A percentile compares a stretch with the other conserved stretches of the same genome.
phyloP scores from a whole-genome alignment of 768 basidiomycete species.

The Leccinellum rugosiceps region DNA sequence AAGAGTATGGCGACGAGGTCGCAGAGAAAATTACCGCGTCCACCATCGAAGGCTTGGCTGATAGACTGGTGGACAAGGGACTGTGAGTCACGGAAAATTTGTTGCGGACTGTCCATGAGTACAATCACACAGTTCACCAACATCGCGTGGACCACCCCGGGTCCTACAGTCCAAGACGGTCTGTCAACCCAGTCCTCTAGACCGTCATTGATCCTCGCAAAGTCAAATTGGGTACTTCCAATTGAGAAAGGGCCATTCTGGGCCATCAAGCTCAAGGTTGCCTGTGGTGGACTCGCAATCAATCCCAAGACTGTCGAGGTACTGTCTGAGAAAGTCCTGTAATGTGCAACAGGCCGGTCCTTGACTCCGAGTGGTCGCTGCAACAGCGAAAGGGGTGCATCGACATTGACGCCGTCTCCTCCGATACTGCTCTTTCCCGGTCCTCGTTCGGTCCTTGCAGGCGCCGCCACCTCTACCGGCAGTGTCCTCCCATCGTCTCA shows the following conservation, averaged over 20 bases:
- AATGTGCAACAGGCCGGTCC: constrained; percentile 59
- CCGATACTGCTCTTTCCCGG: neutral
- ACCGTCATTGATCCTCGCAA: constrained; percentile 41
- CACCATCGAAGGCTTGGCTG: constrained; percentile 48
- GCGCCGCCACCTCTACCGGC: constrained; percentile 1
- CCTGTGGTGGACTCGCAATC: constrained; percentile 64
- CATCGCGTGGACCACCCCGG: constrained; percentile 35
- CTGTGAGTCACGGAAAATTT: constrained; percentile 42
- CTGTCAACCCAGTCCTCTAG: constrained; percentile 47
- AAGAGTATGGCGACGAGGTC: constrained; percentile 64
- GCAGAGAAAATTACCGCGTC: constrained; percentile 52
- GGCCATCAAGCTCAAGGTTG: constrained; percentile 53
- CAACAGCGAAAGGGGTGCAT: constrained; percentile 37
- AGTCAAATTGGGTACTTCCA: constrained; percentile 67
- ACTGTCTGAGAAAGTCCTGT: constrained; percentile 45
- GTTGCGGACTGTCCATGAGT: constrained; percentile 44
- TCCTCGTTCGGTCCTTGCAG: constrained; percentile 1
- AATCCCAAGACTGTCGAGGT: constrained; percentile 54
- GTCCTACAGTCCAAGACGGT: constrained; percentile 60
- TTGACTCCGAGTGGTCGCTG: constrained; percentile 74
- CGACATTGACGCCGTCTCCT: neutral
- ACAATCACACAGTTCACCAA: constrained; percentile 46
- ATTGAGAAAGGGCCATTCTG: constrained; percentile 53
- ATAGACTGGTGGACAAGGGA: constrained; percentile 43
- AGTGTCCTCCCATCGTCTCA: constrained; percentile 46